Percentiles rank a stretch among this genome's conserved stretches.
phyloP scores from a whole-genome alignment of 257 asterid species.

The Lithospermum erythrorhizon region DNA sequence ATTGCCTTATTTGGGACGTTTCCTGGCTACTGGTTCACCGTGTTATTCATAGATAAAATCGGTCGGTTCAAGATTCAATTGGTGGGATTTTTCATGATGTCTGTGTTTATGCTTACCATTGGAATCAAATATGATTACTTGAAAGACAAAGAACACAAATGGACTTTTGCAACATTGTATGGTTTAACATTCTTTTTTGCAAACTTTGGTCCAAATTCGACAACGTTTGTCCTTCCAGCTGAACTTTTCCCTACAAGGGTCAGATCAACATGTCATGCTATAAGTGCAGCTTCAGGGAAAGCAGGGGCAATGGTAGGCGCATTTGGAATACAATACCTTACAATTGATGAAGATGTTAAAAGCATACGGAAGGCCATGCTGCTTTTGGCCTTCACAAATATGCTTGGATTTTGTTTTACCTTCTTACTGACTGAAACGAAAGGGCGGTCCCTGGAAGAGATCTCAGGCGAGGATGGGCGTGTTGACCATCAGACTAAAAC shows the following conservation, averaged over 20 bases:
- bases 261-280: conserved; percentile 21
- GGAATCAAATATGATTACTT: conserved; percentile 13
- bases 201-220: conserved; percentile 20
- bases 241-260: conserved; percentile 23
- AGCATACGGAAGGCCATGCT: conserved; percentile 17
- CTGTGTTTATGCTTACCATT: conserved; percentile 18
- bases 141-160: conserved; percentile 7
- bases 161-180: conserved; percentile 15
- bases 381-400: conserved; percentile 18
- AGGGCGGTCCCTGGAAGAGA: conserved; percentile 21
- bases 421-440: conserved; percentile 21
- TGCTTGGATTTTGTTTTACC: conserved; percentile 20
- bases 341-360: conserved; percentile 5
- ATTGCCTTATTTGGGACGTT: conserved; percentile 21
- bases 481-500: conserved; percentile 10
- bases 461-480: conserved; percentile 19
- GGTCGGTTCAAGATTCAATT: conserved; percentile 20
- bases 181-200: conserved; percentile 24
- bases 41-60: conserved; percentile 19
- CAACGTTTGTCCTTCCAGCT: conserved; percentile 23
- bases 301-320: conserved; percentile 23
- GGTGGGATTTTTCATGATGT: conserved; percentile 21
- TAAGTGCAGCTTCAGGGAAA: conserved; percentile 23
- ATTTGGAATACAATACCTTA: conserved; percentile 18
- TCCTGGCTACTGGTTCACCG: conserved; percentile 22